A percentile compares a stretch with the other conserved stretches of the same genome.
These are phyloP conservation scores for Eucalyptus globulus DNA, from an alignment of 345 rosid species.

Conservation along the genomic window DNA sequence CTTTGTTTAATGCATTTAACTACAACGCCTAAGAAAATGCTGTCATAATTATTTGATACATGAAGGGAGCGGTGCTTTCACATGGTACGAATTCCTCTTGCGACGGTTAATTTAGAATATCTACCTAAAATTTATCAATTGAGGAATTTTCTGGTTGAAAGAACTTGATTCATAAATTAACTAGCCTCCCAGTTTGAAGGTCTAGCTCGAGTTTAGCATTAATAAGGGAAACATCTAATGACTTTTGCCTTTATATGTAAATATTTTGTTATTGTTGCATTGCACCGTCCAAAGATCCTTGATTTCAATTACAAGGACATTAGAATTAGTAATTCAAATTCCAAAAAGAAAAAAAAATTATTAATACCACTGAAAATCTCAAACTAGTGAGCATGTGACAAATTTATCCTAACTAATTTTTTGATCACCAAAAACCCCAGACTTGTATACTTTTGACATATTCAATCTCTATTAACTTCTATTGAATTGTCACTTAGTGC, in stretches of 20 bases:
- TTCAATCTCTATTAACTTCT: too few species aligned
- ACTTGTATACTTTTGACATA: too few species aligned
- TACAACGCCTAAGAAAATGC: not conserved
- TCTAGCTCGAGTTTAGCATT: too few species aligned
- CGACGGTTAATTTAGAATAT: not conserved
- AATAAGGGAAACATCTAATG: too few species aligned
- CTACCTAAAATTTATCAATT: not conserved
- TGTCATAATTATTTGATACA: not conserved
- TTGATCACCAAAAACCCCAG: too few species aligned
- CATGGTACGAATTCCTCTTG: not conserved
- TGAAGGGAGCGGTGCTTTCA: not conserved
- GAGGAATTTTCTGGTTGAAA: not conserved
- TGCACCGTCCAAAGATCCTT: not conserved
- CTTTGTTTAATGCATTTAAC: not conserved
- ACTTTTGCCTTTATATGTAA: too few species aligned
- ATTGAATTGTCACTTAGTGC: not conserved
- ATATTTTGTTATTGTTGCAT: too few species aligned
- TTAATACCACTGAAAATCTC: too few species aligned
- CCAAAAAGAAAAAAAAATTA: rapidly evolving
- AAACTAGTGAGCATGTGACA: not conserved
- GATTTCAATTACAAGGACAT: not conserved
- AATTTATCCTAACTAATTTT: too few species aligned
- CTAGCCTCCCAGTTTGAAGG: not conserved
- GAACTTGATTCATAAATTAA: not conserved
- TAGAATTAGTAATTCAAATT: not conserved